phyloP scores from a whole-genome alignment of 768 basidiomycete species.

The Gymnopilus dilepis region DNA sequence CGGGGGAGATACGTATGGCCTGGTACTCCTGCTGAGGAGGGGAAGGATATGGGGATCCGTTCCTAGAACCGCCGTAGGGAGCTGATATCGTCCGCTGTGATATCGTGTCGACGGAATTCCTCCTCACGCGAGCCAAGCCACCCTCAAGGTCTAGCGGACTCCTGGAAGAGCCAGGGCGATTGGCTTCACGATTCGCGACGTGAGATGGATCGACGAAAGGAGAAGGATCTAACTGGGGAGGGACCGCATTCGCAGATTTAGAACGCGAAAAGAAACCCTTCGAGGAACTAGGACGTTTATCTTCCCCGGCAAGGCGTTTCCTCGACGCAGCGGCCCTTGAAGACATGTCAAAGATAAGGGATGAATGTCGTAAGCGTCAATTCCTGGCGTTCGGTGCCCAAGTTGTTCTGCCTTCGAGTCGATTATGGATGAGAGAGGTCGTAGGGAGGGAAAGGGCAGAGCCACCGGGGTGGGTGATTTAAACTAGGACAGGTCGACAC shows the following conservation, averaged over 20 bases:
- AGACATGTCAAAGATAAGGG: conserved; percentile 30
- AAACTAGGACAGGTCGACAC: conserved; percentile 1
- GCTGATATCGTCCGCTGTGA: background rate
- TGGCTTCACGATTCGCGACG: conserved; percentile 1
- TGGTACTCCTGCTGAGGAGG: conserved; percentile 16
- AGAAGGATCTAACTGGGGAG: conserved; percentile 4
- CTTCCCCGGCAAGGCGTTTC: conserved; percentile 27
- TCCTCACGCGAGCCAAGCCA: conserved; percentile 7
- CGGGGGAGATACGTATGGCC: conserved; percentile 11
- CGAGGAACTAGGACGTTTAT: conserved; percentile 20
- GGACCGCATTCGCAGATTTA: conserved; percentile 4
- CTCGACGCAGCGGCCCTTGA: conserved; percentile 34
- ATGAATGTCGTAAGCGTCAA: conserved; percentile 21
- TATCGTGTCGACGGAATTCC: conserved; percentile 9
- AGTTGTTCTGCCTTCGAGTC: background rate
- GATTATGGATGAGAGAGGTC: background rate
- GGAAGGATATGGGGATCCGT: conserved; percentile 14
- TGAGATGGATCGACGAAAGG: conserved; percentile 2
- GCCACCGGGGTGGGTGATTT: background rate
- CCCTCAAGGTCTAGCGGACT: background rate
- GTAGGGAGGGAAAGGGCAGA: conserved; percentile 5
- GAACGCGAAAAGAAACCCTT: conserved; percentile 30
- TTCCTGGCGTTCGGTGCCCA: conserved; percentile 2
- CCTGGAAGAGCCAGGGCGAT: conserved; percentile 2
- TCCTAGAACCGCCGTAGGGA: background rate